Base-by-base conservation (phyloP, 2,329 filamentous ascomycete species). In the Aspergillus arachidicola region DNA sequence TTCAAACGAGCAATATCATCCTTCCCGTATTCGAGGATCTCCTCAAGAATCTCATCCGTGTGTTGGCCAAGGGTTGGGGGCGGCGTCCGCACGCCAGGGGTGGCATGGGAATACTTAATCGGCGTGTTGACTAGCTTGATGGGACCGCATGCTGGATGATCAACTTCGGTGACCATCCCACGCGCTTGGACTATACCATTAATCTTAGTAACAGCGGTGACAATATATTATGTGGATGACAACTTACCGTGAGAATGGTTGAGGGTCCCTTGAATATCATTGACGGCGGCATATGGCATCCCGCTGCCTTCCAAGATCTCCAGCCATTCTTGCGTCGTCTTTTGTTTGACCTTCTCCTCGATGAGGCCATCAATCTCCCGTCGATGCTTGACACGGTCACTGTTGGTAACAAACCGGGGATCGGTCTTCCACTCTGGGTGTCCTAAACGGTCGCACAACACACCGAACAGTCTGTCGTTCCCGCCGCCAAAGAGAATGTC, bases 101-200 rank as follows among this genome's bases (percentile, higher is more conserved):
- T 88, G 30, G 90, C 91, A 69, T 94, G 88, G 6, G 93, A 97
- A 77, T 93, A 96, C 77, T 99, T 99, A 63, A 99, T 89, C 0
- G 95, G 95, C 0, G 93, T 96, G 73, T 96, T 97, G 59, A 99
- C 90, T 73, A 99, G 82, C 79, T 93, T 94, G 66, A 99, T 90
- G 0, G 89, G 86, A 0, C 95, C 95, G 76, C 94, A 98, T 9
- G 84, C 83, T 6, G 87, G 87, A 74, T 99, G 95, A 0, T 97
- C 87, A 51, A 97, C 83, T 74, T 97, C 91, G 16, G 92, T 87
- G 1, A 99, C 91, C 95, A 99, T 99, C 64, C 89, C 86, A 62
- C 95, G 86, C 26, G 94, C 94, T 60, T 82, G 79, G 0, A 88
- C 87, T 88, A 64, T 65, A 50, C 9, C 34, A 43, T 26, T 12